Evolutionary conservation across 805 yeast species (phyloP), one percentile per base, ranked within the genome.

Genomic region (Cyberlindnera veronae): DNA sequence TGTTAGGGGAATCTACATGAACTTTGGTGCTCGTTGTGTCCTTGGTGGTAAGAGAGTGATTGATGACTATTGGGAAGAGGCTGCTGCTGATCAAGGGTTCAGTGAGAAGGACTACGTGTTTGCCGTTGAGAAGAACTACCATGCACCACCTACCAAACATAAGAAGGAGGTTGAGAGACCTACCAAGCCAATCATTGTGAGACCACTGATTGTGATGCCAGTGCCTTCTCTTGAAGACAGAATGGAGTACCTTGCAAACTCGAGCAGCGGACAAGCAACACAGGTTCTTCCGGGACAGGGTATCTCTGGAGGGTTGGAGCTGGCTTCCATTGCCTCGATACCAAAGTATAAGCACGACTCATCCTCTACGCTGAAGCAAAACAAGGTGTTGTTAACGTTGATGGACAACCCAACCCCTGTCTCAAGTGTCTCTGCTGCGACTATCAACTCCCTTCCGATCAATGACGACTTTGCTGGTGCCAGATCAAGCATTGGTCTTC

Each of bases 61-160:
- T 3, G 82, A 77, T 54, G 83, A 77, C 53, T 77, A 77, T 53
- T 77, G 79, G 77, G 81, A 75, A 45, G 61, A 60, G 4, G 49
- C 59, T 4, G 69, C 70, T 1, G 58, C 54, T 28, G 62, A 60
- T 15, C 71, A 71, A 44, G 72, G 72, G 1, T 69, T 71, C 36
- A 66, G 70, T 1, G 67, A 68, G 19, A 63, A 62, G 31, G 74
- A 72, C 40, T 67, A 72, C 22, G 78, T 74, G 3, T 65, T 60
- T 41, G 55, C 55, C 18, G 52, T 47, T 10, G 54, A 47, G 8
- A 44, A 42, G 29, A 49, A 46, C 37, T 36, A 34, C 36, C 19
- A 34, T 21, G 16, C 35, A 41, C 28, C 39, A 9, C 4, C 27
- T 3, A 22, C 11, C 10, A 21, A 9, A 14, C 17, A 13, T 9